phyloP scores from a whole-genome alignment of 495 filamentous ascomycete genomes.

The Penicillium egyptiacum region DNA sequence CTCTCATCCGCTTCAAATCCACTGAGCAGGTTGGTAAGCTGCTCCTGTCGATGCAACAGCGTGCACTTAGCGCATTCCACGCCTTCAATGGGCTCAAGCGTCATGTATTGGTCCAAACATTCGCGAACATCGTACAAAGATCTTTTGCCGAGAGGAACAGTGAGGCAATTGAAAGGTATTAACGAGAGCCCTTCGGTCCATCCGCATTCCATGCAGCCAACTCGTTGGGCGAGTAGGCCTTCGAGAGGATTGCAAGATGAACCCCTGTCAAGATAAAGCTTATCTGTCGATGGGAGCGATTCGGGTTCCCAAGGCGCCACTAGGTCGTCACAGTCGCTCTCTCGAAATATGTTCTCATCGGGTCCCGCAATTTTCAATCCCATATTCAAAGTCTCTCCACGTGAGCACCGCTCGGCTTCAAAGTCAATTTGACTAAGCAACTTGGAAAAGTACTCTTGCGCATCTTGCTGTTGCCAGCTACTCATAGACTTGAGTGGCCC shows the following conservation, averaged over 20 bases:
- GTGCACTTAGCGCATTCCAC: slow-evolving; percentile 94
- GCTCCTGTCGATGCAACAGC: slow-evolving; percentile 54
- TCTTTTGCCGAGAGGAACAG: slow-evolving; percentile 67
- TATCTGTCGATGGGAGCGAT: background rate
- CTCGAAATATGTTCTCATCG: slow-evolving; percentile 40
- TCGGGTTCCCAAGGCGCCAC: background rate
- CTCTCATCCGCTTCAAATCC: slow-evolving; percentile 34
- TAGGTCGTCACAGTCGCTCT: slow-evolving; percentile 9
- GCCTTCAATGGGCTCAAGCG: slow-evolving; percentile 77
- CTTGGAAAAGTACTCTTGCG: slow-evolving; percentile 95
- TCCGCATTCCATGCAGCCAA: slow-evolving; percentile 83
- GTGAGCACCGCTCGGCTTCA: slow-evolving; percentile 58
- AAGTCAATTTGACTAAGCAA: slow-evolving; percentile 83
- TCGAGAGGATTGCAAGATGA: slow-evolving; percentile 69
- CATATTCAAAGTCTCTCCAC: slow-evolving; percentile 39
- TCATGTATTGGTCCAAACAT: slow-evolving; percentile 81
- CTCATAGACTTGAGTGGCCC: slow-evolving; percentile 79
- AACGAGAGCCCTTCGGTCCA: slow-evolving; percentile 83
- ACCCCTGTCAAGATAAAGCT: slow-evolving; percentile 14
- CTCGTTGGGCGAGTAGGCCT: slow-evolving; percentile 83
- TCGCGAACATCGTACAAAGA: slow-evolving; percentile 65
- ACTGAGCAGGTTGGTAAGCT: slow-evolving; percentile 48
- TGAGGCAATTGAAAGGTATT: slow-evolving; percentile 92
- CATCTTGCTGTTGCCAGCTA: slow-evolving; percentile 95
- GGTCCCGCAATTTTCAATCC: slow-evolving; percentile 46